Evolutionary conservation across 1,284 basidiomycete genomes (phyloP).

Genomic region (Xerocomus tenax): DNA sequence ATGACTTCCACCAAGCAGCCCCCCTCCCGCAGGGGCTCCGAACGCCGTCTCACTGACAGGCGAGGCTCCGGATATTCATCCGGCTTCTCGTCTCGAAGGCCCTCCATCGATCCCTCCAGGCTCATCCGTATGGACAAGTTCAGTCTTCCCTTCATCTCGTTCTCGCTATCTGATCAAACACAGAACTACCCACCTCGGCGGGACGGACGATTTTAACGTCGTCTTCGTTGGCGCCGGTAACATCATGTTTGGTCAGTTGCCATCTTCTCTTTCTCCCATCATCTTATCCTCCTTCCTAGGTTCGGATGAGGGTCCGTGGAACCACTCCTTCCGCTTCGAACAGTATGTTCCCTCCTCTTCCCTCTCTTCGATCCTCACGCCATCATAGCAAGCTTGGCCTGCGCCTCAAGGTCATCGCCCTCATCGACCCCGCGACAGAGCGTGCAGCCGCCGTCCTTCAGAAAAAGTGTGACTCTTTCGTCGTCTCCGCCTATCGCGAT

Average conservation of each 20-base stretch:
- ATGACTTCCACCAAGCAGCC: constrained; percentile 25
- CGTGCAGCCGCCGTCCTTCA: constrained; percentile 76
- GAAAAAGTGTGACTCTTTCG: constrained; percentile 91
- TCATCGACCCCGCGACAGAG: constrained; percentile 85
- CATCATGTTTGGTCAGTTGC: constrained; percentile 77
- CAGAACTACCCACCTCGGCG: constrained; percentile 50
- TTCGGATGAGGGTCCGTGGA: constrained; percentile 82
- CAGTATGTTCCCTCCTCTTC: constrained; percentile 44
- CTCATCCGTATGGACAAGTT: constrained; percentile 74
- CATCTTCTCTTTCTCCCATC: constrained; percentile 4
- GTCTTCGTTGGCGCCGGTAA: constrained; percentile 89
- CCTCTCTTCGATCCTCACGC: constrained; percentile 8
- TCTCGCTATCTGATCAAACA: constrained; percentile 7
- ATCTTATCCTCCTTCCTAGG: constrained; percentile 36
- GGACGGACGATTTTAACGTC: constrained; percentile 74
- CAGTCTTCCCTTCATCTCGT: constrained; percentile 13
- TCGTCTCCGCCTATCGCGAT: constrained; percentile 86
- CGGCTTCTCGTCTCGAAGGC: constrained; percentile 47
- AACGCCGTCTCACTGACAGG: constrained; percentile 33
- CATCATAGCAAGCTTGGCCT: constrained; percentile 81
- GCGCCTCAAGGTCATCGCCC: constrained; percentile 89
- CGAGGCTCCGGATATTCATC: constrained; percentile 38
- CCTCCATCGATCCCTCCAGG: constrained; percentile 67
- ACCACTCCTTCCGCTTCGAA: constrained; percentile 92
- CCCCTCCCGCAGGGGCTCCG: constrained; percentile 30